Conservation (phyloP, 805 yeast genomes). For the Candida fluviatilis region DNA sequence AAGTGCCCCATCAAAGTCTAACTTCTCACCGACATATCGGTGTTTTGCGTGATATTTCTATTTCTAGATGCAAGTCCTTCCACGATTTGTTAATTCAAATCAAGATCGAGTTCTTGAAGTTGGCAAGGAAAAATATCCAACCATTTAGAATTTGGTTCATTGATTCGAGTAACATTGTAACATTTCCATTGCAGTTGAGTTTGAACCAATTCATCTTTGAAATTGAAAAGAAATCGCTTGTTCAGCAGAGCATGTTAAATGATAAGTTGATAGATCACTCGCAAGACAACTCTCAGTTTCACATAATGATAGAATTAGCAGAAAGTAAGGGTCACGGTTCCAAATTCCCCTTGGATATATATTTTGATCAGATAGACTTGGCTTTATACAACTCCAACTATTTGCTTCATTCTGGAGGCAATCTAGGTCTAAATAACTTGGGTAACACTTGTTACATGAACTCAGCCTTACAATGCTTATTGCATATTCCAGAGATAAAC, state of each 20-base stretch:
- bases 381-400: conserved; percentile 11
- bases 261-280: conserved; percentile 29
- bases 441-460: conserved; percentile 96
- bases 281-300: conserved; percentile 18
- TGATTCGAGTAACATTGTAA: conserved; percentile 18
- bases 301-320: conserved; percentile 30
- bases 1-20: conserved; percentile 3
- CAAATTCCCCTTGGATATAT: conserved; percentile 21
- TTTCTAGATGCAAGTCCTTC: conserved; percentile 34
- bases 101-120: conserved; percentile 17
- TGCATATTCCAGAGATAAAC: conserved; percentile 79
- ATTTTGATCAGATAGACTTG: conserved; percentile 10
- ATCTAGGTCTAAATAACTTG: conserved; percentile 60
- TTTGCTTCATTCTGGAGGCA: conserved; percentile 32
- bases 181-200: conserved; percentile 20
- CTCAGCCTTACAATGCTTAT: conserved; percentile 85
- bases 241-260: conserved; percentile 18
- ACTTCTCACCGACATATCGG: not conserved
- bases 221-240: conserved; percentile 24
- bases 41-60: conserved; percentile 10
- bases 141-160: conserved; percentile 37
- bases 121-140: conserved; percentile 10
- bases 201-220: conserved; percentile 24
- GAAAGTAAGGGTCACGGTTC: conserved; percentile 19
- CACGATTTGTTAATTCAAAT: conserved; percentile 27